Evolutionary conservation across 306 rosid species (phyloP).

Genomic region (Senna siamea): DNA sequence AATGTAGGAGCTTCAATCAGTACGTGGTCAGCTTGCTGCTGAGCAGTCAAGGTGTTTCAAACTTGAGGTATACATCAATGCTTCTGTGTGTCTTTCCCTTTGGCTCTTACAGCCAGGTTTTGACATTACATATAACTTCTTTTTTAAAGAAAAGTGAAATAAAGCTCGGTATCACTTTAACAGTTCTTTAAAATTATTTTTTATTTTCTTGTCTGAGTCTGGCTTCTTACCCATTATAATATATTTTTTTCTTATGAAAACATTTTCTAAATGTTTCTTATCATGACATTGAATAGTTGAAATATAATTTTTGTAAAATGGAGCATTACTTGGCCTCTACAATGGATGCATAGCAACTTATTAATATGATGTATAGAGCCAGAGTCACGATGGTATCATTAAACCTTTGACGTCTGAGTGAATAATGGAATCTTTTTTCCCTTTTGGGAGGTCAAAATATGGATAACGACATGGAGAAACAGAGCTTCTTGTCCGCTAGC

Average conservation of each 20-base stretch:
- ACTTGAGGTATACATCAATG: constrained; percentile 67
- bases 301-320: not conserved
- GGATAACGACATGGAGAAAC: not conserved
- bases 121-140: not conserved
- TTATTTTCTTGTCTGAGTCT: not conserved
- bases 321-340: not conserved
- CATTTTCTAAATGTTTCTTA: too few relatives aligned
- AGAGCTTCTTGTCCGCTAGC: not conserved
- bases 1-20: constrained; percentile 85
- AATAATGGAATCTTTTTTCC: constrained; percentile 1
- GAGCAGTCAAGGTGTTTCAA: constrained; percentile 98
- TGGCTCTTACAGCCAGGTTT: not conserved
- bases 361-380: not conserved
- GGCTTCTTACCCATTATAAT: not conserved
- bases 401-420: not conserved
- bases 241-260: too few relatives aligned
- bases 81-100: constrained; percentile 25
- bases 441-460: not conserved
- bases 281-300: constrained; percentile 3
- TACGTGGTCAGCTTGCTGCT: constrained; percentile 83
- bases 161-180: not conserved
- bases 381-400: constrained; percentile 3
- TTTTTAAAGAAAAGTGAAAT: not conserved
- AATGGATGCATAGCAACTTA: too few relatives aligned
- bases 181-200: constrained; percentile 3